Percentiles rank a stretch among this genome's conserved stretches.
These are phyloP conservation scores for Rhodocollybia butyracea DNA, from an alignment of 768 basidiomycete genomes.

Conservation along the genomic window DNA sequence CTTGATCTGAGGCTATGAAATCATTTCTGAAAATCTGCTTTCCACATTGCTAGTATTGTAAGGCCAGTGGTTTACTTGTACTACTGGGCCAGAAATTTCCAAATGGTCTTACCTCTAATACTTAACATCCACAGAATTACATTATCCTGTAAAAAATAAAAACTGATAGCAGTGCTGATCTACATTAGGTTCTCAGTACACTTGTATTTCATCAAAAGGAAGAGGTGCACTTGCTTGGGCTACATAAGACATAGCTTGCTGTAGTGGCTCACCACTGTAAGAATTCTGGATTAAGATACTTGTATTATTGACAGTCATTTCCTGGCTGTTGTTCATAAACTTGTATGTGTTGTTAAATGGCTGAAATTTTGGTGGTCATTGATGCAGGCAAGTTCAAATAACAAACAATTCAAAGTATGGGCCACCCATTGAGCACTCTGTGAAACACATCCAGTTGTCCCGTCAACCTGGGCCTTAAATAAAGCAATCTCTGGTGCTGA, in stretches of 20 bases:
- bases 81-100: too few relatives aligned
- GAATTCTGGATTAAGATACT: slow-evolving; percentile 53
- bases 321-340: background rate
- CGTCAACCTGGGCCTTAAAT: slow-evolving; percentile 46
- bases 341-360: slow-evolving; percentile 6
- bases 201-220: too few relatives aligned
- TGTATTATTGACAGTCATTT: slow-evolving; percentile 38
- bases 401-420: slow-evolving; percentile 30
- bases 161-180: too few relatives aligned
- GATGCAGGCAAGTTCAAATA: background rate
- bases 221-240: slow-evolving; percentile 41
- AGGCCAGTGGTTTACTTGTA: too few relatives aligned
- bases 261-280: slow-evolving; percentile 65
- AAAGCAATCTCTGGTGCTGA: slow-evolving; percentile 59
- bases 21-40: too few relatives aligned
- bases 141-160: too few relatives aligned
- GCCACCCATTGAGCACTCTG: slow-evolving; percentile 64
- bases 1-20: too few relatives aligned
- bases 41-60: too few relatives aligned
- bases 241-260: slow-evolving; percentile 80
- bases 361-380: background rate
- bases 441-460: slow-evolving; percentile 36
- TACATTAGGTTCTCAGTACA: too few relatives aligned
- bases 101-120: too few relatives aligned
- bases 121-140: too few relatives aligned